Conservation (phyloP, 2,329 filamentous ascomycete species). For the Onygenales sp. region DNA sequence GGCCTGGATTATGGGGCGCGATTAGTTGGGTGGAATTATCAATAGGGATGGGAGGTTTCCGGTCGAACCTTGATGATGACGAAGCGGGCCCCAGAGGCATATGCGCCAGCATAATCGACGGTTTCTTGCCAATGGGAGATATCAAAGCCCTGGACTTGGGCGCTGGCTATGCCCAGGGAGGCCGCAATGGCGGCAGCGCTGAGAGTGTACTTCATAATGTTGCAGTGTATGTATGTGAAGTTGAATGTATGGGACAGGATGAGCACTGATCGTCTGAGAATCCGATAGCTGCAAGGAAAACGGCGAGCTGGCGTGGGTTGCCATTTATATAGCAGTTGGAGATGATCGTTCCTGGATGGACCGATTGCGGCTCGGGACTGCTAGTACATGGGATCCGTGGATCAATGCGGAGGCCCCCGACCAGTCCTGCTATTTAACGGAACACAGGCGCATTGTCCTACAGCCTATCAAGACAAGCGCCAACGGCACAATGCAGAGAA, state of each 20-base stretch:
- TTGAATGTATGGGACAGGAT: not conserved
- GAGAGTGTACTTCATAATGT: not conserved
- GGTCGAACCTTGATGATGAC: conserved; percentile 36
- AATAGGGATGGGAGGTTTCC: not conserved
- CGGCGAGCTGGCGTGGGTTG: not conserved
- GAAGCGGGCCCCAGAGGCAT: conserved; percentile 32
- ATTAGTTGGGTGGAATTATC: not conserved
- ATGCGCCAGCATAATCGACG: conserved; percentile 31
- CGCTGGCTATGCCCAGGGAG: conserved; percentile 8
- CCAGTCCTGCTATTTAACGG: not conserved
- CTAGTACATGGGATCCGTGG: not conserved
- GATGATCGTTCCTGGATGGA: not conserved
- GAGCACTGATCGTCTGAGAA: not conserved
- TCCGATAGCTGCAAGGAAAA: not conserved
- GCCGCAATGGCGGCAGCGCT: not conserved
- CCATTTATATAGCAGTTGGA: not conserved
- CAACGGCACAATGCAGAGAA: not conserved
- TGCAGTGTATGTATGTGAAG: not conserved
- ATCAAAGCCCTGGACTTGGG: conserved; percentile 33
- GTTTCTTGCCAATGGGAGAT: conserved; percentile 33
- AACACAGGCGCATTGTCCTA: not conserved
- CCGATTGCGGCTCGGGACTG: not conserved
- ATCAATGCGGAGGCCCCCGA: not conserved
- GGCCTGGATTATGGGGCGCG: conserved; percentile 26
- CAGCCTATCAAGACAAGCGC: not conserved